A percentile compares a stretch with the other conserved stretches of the same genome.
Evolutionary conservation across 768 basidiomycete species (phyloP).

Genomic region (Suillus variegatus): DNA sequence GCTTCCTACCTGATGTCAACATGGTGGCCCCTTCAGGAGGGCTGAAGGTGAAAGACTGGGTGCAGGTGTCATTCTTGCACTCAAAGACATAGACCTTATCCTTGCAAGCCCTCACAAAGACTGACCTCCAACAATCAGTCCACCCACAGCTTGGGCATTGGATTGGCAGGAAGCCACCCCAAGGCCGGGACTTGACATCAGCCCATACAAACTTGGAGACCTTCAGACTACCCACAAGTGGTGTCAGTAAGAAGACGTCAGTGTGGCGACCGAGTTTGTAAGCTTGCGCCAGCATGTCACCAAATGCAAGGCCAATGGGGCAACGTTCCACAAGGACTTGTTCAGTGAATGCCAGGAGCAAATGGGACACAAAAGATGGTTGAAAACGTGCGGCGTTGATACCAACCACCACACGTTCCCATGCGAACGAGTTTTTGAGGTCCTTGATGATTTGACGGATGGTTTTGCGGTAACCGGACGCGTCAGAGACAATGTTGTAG

Average conservation of each 20-base stretch:
- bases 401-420: background rate
- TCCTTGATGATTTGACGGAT: background rate
- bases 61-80: background rate
- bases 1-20: background rate
- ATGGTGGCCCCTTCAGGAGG: background rate
- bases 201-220: background rate
- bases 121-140: background rate
- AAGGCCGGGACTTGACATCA: background rate
- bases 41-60: background rate
- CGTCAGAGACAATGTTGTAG: background rate
- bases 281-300: background rate
- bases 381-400: background rate
- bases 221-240: background rate
- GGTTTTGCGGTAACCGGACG: background rate
- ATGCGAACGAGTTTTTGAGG: background rate
- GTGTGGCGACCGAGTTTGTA: background rate
- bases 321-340: background rate
- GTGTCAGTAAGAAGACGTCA: background rate
- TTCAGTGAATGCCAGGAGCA: background rate
- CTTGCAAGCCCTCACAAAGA: background rate
- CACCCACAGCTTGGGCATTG: constrained; percentile 5
- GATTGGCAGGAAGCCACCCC: background rate
- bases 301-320: background rate
- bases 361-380: background rate
- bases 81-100: background rate